phyloP scores from a whole-genome alignment of 495 filamentous ascomycete genomes.

The Trichoderma reesei region DNA sequence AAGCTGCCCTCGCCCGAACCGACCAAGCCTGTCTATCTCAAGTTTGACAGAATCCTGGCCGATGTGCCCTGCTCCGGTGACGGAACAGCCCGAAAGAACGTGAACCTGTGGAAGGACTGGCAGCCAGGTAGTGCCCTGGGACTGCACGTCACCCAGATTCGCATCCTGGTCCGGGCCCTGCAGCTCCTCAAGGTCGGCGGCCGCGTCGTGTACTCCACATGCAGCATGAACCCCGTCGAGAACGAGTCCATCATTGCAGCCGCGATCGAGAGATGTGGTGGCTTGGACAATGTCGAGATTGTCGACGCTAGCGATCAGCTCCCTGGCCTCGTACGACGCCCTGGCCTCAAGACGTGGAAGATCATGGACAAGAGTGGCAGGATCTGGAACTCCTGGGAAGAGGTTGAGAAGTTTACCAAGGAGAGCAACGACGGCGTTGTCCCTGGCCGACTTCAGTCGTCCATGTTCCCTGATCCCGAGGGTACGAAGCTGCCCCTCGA shows the following conservation, averaged over 20 bases:
- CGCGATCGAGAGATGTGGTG: constrained; percentile 87
- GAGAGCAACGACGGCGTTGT: constrained; percentile 44
- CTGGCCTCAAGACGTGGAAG: constrained; percentile 70
- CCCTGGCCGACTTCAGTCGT: constrained; percentile 53
- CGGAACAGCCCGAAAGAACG: constrained; percentile 85
- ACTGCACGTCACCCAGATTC: constrained; percentile 70
- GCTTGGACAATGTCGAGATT: constrained; percentile 67
- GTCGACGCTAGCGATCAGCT: constrained; percentile 72
- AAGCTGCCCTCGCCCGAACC: constrained; percentile 48
- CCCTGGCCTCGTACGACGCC: constrained; percentile 59
- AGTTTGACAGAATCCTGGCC: constrained; percentile 92
- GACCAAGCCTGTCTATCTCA: constrained; percentile 60
- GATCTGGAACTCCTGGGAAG: constrained; percentile 67
- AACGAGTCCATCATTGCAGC: constrained; percentile 82
- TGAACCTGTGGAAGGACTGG: constrained; percentile 92
- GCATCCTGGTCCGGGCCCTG: constrained; percentile 84
- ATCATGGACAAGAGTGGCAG: constrained; percentile 75
- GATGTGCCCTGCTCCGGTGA: constrained; percentile 97
- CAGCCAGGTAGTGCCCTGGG: constrained; percentile 72
- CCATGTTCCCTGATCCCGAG: constrained; percentile 65
- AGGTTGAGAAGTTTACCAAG: constrained; percentile 56
- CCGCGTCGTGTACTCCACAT: constrained; percentile 91
- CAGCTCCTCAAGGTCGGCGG: constrained; percentile 96
- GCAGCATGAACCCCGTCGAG: constrained; percentile 95
- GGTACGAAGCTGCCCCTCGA: constrained; percentile 62